These are phyloP conservation scores for Phytophthora hibernalis DNA, from an alignment of 352 stramenopile species.

Conservation along the genomic window DNA sequence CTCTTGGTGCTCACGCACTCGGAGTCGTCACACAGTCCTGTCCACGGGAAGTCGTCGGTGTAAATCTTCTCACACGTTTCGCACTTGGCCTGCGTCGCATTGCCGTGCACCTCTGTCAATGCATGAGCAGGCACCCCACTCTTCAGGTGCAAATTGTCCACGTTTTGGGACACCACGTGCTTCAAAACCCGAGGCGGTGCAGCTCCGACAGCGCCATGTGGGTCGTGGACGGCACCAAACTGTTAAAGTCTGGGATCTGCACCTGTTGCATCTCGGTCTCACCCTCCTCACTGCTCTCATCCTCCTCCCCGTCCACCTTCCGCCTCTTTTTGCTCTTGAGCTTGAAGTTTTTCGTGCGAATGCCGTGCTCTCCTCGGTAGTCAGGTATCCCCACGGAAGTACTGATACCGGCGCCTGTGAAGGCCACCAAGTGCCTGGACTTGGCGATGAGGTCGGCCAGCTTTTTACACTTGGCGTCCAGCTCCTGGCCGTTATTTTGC, in stretches of 20 bases:
- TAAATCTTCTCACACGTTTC: slow-evolving; percentile 91
- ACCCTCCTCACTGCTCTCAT: slow-evolving; percentile 21
- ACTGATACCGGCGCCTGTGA: slow-evolving; percentile 83
- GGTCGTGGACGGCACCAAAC: slow-evolving; percentile 72
- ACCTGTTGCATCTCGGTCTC: slow-evolving; percentile 14
- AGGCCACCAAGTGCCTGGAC: slow-evolving; percentile 78
- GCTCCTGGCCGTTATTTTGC: slow-evolving; percentile 22
- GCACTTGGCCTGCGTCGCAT: slow-evolving; percentile 83
- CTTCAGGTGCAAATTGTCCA: slow-evolving; percentile 87
- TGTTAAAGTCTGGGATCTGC: slow-evolving; percentile 69
- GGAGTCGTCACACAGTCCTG: slow-evolving; percentile 68
- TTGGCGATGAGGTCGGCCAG: slow-evolving; percentile 65
- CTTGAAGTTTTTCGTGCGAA: slow-evolving; percentile 70
- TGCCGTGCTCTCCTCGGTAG: slow-evolving; percentile 84
- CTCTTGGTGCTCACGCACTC: slow-evolving; percentile 75
- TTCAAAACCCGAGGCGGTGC: slow-evolving; percentile 74
- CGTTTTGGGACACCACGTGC: slow-evolving; percentile 85
- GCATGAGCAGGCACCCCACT: slow-evolving; percentile 63
- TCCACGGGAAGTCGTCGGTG: slow-evolving; percentile 69
- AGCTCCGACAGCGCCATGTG: slow-evolving; percentile 87
- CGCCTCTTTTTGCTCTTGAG: slow-evolving; percentile 34
- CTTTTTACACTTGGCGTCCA: slow-evolving; percentile 66
- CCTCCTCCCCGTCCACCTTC: slow-evolving; percentile 26
- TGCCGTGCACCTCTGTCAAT: slow-evolving; percentile 84
- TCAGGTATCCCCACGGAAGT: slow-evolving; percentile 82